These are phyloP conservation scores for Leccinum sublutescens DNA, from an alignment of 768 basidiomycete genomes.

Conservation along the genomic window DNA sequence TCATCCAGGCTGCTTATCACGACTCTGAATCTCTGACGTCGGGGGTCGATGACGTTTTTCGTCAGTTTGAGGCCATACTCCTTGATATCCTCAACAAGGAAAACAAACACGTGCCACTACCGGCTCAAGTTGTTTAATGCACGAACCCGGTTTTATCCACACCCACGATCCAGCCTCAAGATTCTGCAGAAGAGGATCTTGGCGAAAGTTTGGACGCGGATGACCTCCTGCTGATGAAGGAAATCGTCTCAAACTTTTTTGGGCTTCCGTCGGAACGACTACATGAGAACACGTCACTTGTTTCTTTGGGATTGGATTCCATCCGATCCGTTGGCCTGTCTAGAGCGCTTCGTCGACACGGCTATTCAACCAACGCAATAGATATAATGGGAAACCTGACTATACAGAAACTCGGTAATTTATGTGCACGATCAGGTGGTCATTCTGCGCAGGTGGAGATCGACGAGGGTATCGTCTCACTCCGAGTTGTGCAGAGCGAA, in stretches of 20 bases:
- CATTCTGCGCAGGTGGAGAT: neutral
- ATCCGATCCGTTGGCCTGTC: conserved; percentile 46
- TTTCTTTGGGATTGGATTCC: conserved; percentile 48
- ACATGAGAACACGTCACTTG: conserved; percentile 32
- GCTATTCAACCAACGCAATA: conserved; percentile 34
- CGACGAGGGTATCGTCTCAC: conserved; percentile 12
- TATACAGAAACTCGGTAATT: conserved; percentile 11
- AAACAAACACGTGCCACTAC: neutral
- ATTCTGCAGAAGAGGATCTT: neutral
- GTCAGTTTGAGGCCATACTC: conserved; percentile 27
- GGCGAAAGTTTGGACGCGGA: neutral
- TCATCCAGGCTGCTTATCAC: conserved; percentile 24
- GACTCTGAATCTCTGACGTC: conserved; percentile 15
- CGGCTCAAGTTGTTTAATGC: neutral
- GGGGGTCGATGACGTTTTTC: conserved; percentile 23
- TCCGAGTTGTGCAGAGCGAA: no score
- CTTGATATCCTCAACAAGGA: conserved; percentile 12
- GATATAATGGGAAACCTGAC: conserved; percentile 38
- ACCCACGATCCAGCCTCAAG: neutral
- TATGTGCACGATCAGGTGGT: conserved; percentile 6
- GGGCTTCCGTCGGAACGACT: conserved; percentile 14
- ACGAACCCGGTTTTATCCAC: neutral
- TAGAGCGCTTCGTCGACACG: conserved; percentile 33
- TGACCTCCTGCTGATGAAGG: conserved; percentile 8
- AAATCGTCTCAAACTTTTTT: conserved; percentile 21